These are phyloP conservation scores for Truncatella angustata DNA, from an alignment of 2,329 filamentous ascomycete genomes.

Conservation along the genomic window DNA sequence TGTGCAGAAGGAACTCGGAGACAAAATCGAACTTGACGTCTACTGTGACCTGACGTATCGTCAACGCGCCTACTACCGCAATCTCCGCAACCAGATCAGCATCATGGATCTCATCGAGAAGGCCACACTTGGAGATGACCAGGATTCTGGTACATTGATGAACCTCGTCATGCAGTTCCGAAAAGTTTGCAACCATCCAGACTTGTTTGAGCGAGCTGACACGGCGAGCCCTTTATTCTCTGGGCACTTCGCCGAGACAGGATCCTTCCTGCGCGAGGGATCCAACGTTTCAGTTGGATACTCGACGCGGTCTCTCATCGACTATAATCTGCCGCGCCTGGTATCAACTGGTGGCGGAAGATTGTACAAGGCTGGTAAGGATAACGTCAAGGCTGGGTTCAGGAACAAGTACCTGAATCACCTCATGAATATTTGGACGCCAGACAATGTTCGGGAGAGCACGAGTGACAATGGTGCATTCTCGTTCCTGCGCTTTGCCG, in stretches of 20 bases:
- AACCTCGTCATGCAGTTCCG: conserved; percentile 99
- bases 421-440: conserved; percentile 87
- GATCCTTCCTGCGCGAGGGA: conserved; percentile 90
- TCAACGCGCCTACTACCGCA: conserved; percentile 89
- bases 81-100: conserved; percentile 93
- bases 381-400: conserved; percentile 78
- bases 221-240: conserved; percentile 82
- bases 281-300: conserved; percentile 77
- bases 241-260: conserved; percentile 89
- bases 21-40: conserved; percentile 96
- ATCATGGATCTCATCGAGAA: conserved; percentile 99
- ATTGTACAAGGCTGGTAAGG: conserved; percentile 68
- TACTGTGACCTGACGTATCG: conserved; percentile 97
- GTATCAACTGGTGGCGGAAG: conserved; percentile 81
- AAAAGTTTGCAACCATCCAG: conserved; percentile 98
- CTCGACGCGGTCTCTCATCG: conserved; percentile 81
- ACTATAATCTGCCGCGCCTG: conserved; percentile 78
- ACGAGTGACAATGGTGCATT: conserved; percentile 64
- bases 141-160: conserved; percentile 95
- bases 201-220: conserved; percentile 93
- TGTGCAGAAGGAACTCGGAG: conserved; percentile 96
- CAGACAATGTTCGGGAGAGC: conserved; percentile 71
- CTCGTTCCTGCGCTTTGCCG: conserved; percentile 86
- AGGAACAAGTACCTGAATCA: conserved; percentile 72
- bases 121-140: conserved; percentile 88